Percentiles rank a stretch among this genome's conserved stretches.
These are phyloP conservation scores for Pleurotus salmoneostramineus DNA, from an alignment of 768 basidiomycete species.

Conservation along the genomic window DNA sequence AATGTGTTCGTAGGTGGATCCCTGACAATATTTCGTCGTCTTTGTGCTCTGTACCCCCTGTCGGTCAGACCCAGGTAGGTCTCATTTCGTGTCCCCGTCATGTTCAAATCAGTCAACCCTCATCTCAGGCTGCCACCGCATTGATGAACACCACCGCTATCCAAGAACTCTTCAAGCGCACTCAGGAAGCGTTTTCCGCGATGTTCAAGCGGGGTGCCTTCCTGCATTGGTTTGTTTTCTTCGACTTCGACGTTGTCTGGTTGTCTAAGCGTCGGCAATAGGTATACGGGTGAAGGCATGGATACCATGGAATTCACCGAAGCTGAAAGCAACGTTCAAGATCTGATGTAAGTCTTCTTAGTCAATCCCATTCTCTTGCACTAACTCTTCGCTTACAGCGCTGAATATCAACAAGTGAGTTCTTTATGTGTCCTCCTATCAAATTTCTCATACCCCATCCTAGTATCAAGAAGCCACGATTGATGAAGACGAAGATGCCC, in stretches of 20 bases:
- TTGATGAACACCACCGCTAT: constrained; percentile 79
- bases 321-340: constrained; percentile 79
- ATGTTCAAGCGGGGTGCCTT: constrained; percentile 88
- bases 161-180: constrained; percentile 83
- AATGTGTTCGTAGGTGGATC: constrained; percentile 78
- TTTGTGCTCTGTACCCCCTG: constrained; percentile 78
- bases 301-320: constrained; percentile 83
- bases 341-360: constrained; percentile 63
- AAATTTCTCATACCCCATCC: too few relatives aligned
- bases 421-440: too few relatives aligned
- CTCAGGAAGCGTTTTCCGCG: constrained; percentile 62
- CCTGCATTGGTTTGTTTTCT: constrained; percentile 62
- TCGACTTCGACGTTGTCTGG: background rate
- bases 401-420: constrained; percentile 87
- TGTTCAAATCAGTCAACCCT: constrained; percentile 8
- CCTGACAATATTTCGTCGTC: constrained; percentile 88
- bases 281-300: constrained; percentile 90
- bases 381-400: constrained; percentile 33
- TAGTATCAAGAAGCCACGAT: constrained; percentile 62
- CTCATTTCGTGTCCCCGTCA: background rate
- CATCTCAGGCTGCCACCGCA: constrained; percentile 56
- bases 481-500: constrained; percentile 39
- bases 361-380: constrained; percentile 8
- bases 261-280: constrained; percentile 13
- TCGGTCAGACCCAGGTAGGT: constrained; percentile 64